Evolutionary conservation across 805 yeast genomes (phyloP).

Genomic region (Candida maltosa): DNA sequence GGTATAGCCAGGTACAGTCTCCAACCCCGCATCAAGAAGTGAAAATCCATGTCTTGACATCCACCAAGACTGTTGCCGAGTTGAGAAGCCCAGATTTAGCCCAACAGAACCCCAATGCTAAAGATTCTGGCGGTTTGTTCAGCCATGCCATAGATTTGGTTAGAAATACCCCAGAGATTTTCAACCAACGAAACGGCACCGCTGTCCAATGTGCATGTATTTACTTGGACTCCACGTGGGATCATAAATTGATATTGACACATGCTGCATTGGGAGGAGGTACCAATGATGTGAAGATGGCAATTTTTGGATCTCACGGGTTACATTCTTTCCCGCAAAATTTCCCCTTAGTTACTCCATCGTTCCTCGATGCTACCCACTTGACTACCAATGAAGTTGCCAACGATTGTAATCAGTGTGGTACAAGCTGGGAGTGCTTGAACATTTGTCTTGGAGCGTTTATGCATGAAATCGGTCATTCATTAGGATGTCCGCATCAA

Average conservation of each 20-base stretch:
- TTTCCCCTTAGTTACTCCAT: conserved; percentile 64
- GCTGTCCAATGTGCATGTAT: conserved; percentile 82
- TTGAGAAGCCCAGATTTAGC: conserved; percentile 77
- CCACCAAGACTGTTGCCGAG: conserved; percentile 65
- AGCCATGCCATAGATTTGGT: conserved; percentile 78
- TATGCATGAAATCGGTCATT: conserved; percentile 93
- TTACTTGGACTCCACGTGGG: conserved; percentile 85
- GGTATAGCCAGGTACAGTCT: conserved; percentile 45
- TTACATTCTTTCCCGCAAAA: conserved; percentile 89
- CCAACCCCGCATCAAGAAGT: conserved; percentile 55
- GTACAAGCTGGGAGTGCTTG: conserved; percentile 86
- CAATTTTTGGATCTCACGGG: conserved; percentile 93
- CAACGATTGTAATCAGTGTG: conserved; percentile 81
- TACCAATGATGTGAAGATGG: conserved; percentile 62
- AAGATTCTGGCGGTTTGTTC: conserved; percentile 71
- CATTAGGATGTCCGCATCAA: conserved; percentile 89
- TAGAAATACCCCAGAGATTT: conserved; percentile 26
- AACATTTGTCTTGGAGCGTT: conserved; percentile 89
- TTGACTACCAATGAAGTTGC: conserved; percentile 73
- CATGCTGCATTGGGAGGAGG: conserved; percentile 98
- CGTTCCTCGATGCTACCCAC: conserved; percentile 70
- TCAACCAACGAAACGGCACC: conserved; percentile 34
- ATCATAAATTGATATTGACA: conserved; percentile 59
- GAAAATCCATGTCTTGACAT: conserved; percentile 72
- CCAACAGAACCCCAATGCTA: conserved; percentile 78